Evolutionary conservation across 305 asterid species (phyloP), one percentile per base, ranked within the genome.

Genomic region (Coffea humblotiana): DNA sequence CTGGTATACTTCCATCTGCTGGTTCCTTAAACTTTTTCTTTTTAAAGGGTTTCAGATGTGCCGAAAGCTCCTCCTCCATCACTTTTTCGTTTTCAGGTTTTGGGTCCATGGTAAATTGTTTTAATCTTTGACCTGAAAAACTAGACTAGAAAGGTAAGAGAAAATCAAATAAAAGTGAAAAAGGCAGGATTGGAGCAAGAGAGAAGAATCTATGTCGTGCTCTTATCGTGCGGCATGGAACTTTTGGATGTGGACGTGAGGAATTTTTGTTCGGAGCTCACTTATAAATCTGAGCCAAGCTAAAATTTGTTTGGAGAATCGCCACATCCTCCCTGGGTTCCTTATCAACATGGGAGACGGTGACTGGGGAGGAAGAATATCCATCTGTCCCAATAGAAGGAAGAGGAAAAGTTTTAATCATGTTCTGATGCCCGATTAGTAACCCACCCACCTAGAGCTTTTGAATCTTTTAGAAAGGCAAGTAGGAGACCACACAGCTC

Each of bases 331-430:
- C 82, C 81, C 78, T 77, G 83, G 90, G 88, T 84, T 90, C 87
- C 92, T 88, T 88, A 86, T 88, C 92, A 80, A 86, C 77, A 78
- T 56, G 80, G 82, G 70, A 78, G 92, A 87, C 77, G 77, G 81
- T 66, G 84, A 82, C 82, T 67, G 43, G 84, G 72, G 45, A 29
- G 45, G 82, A 77, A 79, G 89, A 85, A 84, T 75, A 83, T 82
- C 85, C 82, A 83, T 71, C 82, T 76, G 81, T 82, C 82, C 84
- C 80, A 77, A 37, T 79, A 67, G 71, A 75, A 79, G 80, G 80
- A 79, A 74, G 79, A 79, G 52, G 78, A 73, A 79, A 78, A 48
- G 76, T 43, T 54, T 32, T 54, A 80, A 61, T 81, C 83, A 79
- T 83, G 84, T 89, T 87, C 91, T 81, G 83, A 84, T 85, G 76